Evolutionary conservation across 495 filamentous ascomycete genomes (phyloP), one percentile per base, ranked within the genome.

Genomic region (Astrothelium subdiscretum): DNA sequence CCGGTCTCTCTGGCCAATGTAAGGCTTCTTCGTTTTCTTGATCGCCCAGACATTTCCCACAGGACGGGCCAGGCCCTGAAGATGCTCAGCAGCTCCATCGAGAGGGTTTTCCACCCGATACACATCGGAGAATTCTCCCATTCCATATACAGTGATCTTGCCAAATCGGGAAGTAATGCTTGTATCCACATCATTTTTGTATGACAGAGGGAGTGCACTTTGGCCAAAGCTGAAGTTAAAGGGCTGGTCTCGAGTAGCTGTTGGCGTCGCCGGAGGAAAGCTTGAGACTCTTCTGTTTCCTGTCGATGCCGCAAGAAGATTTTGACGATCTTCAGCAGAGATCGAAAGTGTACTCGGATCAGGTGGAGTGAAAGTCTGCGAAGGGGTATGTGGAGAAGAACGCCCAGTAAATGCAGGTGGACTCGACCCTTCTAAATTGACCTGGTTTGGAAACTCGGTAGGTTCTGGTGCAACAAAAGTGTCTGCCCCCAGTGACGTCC

Each of bases 61-160:
- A 22, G 60, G 52, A 2, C 72, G 68, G 0, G 72, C 65, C 31
- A 77, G 60, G 0, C 61, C 27, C 38, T 67, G 64, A 22, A 65
- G 68, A 31, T 51, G 13, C 65, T 63, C 24, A 69, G 70, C 27
- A 27, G 35, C 26, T 20, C 66, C 63, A 18, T 59, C 58, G 2
- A 67, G 32, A 3, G 74, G 64, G 57, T 82, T 73, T 43, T 81
- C 79, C 22, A 96, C 94, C 27, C 87, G 85, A 73, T 89, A 98
- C 12, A 98, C 94, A 63, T 87, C 80, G 0, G 94, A 97, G 72
- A 97, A 97, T 68, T 96, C 92, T 40, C 94, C 94, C 52, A 83
- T 87, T 32, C 92, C 92, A 62, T 91, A 79, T 18, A 86, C 73
- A 60, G 91, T 86, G 11, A 90, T 84, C 51, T 83, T 85, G 24